Evolutionary conservation across 2,329 filamentous ascomycete genomes (phyloP).

Genomic region (Tolypocladium cylindrosporum): DNA sequence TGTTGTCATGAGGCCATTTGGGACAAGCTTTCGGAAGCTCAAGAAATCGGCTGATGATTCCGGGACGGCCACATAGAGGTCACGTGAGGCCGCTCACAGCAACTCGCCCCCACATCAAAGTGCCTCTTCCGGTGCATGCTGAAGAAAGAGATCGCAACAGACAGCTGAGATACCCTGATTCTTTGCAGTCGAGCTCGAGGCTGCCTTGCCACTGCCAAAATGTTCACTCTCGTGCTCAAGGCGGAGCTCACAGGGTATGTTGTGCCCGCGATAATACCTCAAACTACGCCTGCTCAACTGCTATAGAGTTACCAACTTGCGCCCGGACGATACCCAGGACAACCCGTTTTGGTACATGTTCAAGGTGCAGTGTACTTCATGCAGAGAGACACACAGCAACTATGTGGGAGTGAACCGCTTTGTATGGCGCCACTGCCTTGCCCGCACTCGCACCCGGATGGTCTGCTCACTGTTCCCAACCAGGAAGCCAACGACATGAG

Average conservation of each 20-base stretch:
- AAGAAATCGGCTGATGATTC: neutral
- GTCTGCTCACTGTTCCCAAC: slow-evolving; percentile 4
- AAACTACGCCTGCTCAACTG: neutral
- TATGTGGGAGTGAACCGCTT: slow-evolving; percentile 80
- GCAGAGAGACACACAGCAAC: slow-evolving; percentile 82
- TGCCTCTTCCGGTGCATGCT: neutral
- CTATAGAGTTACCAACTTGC: slow-evolving; percentile 76
- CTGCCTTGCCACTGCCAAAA: slow-evolving; percentile 19
- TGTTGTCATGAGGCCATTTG: neutral
- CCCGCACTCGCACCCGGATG: neutral
- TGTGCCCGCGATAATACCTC: neutral
- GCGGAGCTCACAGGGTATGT: slow-evolving; percentile 61
- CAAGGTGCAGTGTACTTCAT: slow-evolving; percentile 97
- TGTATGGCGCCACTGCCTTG: slow-evolving; percentile 40
- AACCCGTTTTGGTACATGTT: slow-evolving; percentile 94
- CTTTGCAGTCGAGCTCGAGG: neutral
- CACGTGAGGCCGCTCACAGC: neutral
- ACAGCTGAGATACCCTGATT: neutral
- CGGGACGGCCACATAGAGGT: neutral
- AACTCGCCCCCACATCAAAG: neutral
- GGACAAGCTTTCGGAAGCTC: neutral
- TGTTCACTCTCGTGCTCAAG: slow-evolving; percentile 57
- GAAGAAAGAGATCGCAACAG: neutral
- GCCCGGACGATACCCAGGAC: slow-evolving; percentile 70
- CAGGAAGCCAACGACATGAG: slow-evolving; percentile 87